Base-by-base conservation (phyloP, 345 rosid genomes). In the Citrus trifoliata region DNA sequence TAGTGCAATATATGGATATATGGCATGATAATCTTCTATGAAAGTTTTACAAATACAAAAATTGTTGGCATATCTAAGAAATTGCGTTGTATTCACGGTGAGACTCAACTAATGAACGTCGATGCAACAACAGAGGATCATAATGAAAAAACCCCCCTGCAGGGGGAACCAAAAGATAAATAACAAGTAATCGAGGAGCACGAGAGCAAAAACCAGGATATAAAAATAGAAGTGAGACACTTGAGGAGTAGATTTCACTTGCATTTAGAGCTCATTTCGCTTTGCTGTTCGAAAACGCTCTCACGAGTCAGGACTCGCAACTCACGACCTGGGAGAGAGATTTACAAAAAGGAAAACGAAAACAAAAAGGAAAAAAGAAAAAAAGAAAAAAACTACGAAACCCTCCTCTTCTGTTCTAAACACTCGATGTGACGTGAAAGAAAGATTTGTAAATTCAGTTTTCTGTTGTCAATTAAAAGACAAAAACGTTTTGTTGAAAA, bases 191-290 rank as follows among this genome's bases (percentile, higher is more conserved):
- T 40, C 4, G 12, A 64, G 56, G 71, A 18, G 65, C 63, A 25
- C 6, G 66, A 62, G 53, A 5, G 37, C 37, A 58, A 63, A 79
- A 25, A 73, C 7, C 1, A 1, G n/a, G 13, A 14, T 64, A 76
- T 62, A 72, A 46, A 66, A 78, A 51, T 46, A 1, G 4, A 46
- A 13, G 51, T 27, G 35, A 14, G 37, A 75, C 64, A 73, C 65
- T 79, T 70, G 74, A 46, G 51, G 42, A 56, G 76, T 62, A 68
- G 61, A 76, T 79, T 77, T 81, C 70, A 79, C 68, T 48, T 32
- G 53, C 83, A 80, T 79, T 76, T 77, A 63, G 87, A 84, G 85
- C 77, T 78, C 77, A 88, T 83, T 76, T 82, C 76, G 85, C 68
- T 46, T 71, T 22, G 77, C 37, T 71, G 91, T 84, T 80, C 88